Conservation (phyloP, 768 basidiomycete genomes). For the Rhodocollybia butyracea region DNA sequence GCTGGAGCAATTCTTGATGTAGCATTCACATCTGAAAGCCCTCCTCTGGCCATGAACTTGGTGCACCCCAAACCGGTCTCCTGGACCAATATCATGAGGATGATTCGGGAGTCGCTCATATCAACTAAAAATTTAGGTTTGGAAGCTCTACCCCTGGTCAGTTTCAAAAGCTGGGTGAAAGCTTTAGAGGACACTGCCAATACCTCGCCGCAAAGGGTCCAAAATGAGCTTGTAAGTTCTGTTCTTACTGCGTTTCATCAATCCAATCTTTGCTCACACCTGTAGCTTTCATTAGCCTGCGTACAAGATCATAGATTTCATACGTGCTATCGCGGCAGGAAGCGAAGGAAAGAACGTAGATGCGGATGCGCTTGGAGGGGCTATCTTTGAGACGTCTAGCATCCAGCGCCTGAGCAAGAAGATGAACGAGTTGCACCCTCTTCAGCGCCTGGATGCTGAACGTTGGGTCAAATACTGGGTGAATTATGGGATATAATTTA, state of each 20-base stretch:
- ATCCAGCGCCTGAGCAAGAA: neutral
- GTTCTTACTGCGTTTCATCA: neutral
- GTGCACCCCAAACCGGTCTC: slow-evolving; percentile 33
- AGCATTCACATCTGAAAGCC: slow-evolving; percentile 9
- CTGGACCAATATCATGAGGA: slow-evolving; percentile 25
- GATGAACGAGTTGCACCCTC: neutral
- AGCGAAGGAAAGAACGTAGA: slow-evolving; percentile 9
- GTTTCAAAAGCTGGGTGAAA: slow-evolving; percentile 27
- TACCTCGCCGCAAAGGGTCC: slow-evolving; percentile 19
- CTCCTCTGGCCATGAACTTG: slow-evolving; percentile 29
- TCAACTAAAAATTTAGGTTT: slow-evolving; percentile 8
- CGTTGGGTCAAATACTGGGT: slow-evolving; percentile 7
- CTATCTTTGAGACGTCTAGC: neutral
- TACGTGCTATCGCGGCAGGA: slow-evolving; percentile 16
- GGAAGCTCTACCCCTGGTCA: slow-evolving; percentile 16
- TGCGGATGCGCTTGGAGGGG: neutral
- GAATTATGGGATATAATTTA: neutral
- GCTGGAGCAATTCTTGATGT: slow-evolving; percentile 29
- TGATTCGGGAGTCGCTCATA: slow-evolving; percentile 18
- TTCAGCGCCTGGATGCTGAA: neutral
- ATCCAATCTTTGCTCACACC: neutral
- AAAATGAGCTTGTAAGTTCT: slow-evolving; percentile 28
- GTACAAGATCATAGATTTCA: slow-evolving; percentile 28
- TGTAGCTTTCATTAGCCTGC: slow-evolving; percentile 22
- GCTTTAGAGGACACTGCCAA: slow-evolving; percentile 20